A percentile compares a stretch with the other conserved stretches of the same genome.
Conservation (phyloP, 768 basidiomycete species). For the Xerocomellus intermedius region DNA sequence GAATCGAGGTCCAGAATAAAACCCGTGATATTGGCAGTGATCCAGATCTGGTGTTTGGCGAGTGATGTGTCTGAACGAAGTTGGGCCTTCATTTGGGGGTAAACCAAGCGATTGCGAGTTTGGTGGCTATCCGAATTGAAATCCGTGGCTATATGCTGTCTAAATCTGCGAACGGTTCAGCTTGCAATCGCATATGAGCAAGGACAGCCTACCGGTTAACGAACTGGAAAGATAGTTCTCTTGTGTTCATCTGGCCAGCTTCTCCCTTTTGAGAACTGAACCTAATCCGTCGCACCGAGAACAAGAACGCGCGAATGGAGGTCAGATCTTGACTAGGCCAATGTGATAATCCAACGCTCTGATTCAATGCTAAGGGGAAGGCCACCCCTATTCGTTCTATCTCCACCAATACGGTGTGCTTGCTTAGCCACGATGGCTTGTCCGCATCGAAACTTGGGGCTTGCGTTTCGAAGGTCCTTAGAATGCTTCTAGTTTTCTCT, state of each 20-base stretch:
- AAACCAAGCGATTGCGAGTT: conserved; percentile 69
- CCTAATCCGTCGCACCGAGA: conserved; percentile 72
- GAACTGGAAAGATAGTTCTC: conserved; percentile 82
- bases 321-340: conserved; percentile 38
- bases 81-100: conserved; percentile 79
- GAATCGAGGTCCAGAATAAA: conserved; percentile 85
- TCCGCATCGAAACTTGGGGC: conserved; percentile 25
- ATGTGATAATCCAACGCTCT: conserved; percentile 50
- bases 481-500: conserved; percentile 69
- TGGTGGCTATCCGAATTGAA: conserved; percentile 69
- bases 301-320: conserved; percentile 77
- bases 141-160: conserved; percentile 66
- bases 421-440: conserved; percentile 52
- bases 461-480: conserved; percentile 72
- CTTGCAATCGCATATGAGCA: background rate
- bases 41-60: conserved; percentile 52
- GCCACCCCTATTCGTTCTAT: conserved; percentile 81
- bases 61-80: conserved; percentile 55
- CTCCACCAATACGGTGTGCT: conserved; percentile 52
- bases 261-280: conserved; percentile 76
- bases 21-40: conserved; percentile 74
- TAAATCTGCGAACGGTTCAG: conserved; percentile 55
- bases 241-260: conserved; percentile 72
- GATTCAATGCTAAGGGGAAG: conserved; percentile 74
- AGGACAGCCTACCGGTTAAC: conserved; percentile 56